These are phyloP conservation scores for Tolypocladium nubicola DNA, from an alignment of 2,329 filamentous ascomycete genomes.

Conservation along the genomic window DNA sequence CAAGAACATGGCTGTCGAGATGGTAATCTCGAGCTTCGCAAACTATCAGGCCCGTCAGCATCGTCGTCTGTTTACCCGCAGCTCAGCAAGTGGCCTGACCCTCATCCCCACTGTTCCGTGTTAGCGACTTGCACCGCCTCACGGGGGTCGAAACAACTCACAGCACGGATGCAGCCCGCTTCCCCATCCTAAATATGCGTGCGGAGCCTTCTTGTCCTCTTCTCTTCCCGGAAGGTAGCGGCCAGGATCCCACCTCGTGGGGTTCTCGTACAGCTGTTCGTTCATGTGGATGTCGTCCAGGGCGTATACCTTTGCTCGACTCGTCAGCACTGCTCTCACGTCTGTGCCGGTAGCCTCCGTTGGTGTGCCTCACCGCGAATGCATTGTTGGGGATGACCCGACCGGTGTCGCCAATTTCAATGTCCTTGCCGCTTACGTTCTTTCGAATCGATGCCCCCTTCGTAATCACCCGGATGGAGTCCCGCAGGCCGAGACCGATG, in stretches of 20 bases:
- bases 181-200: constrained; percentile 24
- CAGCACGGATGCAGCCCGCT: constrained; percentile 23
- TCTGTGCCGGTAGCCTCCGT: background rate
- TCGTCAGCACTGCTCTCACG: background rate
- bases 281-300: constrained; percentile 39
- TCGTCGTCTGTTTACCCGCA: too few relatives aligned
- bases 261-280: constrained; percentile 35
- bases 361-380: constrained; percentile 23
- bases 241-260: constrained; percentile 36
- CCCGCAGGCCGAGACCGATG: constrained; percentile 39
- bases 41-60: constrained; percentile 19
- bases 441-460: constrained; percentile 38
- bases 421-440: constrained; percentile 33
- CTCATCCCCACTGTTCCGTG: constrained; percentile 3
- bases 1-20: constrained; percentile 38
- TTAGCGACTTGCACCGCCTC: background rate
- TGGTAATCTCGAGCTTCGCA: constrained; percentile 40
- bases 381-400: constrained; percentile 38
- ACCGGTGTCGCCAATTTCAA: constrained; percentile 31
- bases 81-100: background rate
- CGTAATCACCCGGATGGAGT: constrained; percentile 40
- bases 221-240: constrained; percentile 34
- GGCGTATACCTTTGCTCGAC: constrained; percentile 21
- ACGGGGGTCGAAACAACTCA: constrained; percentile 7
- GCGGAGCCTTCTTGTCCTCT: constrained; percentile 27